Percentiles rank a stretch among this genome's conserved stretches.
Evolutionary conservation across 768 basidiomycete species (phyloP).

Genomic region (Amanita phalloides): DNA sequence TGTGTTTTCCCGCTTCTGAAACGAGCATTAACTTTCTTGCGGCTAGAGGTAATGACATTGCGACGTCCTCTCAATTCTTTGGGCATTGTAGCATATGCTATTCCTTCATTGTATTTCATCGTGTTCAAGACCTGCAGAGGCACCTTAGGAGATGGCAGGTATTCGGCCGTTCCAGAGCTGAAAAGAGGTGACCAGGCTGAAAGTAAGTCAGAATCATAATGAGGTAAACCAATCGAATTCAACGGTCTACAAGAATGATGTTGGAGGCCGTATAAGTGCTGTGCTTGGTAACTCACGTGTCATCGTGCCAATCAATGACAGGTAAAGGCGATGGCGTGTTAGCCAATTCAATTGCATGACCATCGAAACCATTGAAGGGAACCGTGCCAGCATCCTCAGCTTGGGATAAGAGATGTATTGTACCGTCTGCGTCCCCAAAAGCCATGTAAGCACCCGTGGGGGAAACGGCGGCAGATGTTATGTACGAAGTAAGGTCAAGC

Average conservation of each 20-base stretch:
- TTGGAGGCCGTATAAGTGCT: not conserved
- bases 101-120: constrained; percentile 82
- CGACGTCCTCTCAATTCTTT: constrained; percentile 77
- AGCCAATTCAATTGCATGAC: constrained; percentile 78
- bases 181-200: constrained; percentile 55
- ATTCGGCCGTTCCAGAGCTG: constrained; percentile 27
- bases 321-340: constrained; percentile 60
- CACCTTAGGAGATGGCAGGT: constrained; percentile 67
- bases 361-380: constrained; percentile 87
- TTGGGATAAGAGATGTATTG: constrained; percentile 73
- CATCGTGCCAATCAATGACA: constrained; percentile 70
- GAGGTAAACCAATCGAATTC: constrained; percentile 81
- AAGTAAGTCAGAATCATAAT: constrained; percentile 64
- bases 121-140: constrained; percentile 65
- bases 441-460: constrained; percentile 87
- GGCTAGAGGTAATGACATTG: constrained; percentile 52
- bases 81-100: constrained; percentile 84
- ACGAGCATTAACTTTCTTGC: constrained; percentile 49
- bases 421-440: constrained; percentile 82
- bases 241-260: constrained; percentile 48
- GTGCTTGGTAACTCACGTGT: constrained; percentile 45
- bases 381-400: constrained; percentile 47
- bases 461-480: constrained; percentile 75
- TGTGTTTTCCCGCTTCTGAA: constrained; percentile 77
- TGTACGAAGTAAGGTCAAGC: constrained; percentile 64